phyloP scores from a whole-genome alignment of 306 rosid species.

The Senna siamea region DNA sequence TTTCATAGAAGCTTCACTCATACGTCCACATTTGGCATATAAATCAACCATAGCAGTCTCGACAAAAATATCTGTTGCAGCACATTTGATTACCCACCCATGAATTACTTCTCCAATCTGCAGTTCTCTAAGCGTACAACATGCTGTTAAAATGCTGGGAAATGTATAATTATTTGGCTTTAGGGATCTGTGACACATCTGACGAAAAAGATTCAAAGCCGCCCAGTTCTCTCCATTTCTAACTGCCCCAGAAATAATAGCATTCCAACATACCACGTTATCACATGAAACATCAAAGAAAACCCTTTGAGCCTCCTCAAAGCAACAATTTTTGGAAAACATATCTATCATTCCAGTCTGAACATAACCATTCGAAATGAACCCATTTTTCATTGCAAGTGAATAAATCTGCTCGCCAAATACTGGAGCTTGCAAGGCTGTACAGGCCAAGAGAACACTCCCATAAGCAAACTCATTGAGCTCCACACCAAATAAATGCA shows the following conservation, averaged over 20 bases:
- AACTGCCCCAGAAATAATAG: conserved; percentile 67
- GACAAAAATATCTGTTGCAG: conserved; percentile 65
- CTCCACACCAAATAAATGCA: conserved; percentile 52
- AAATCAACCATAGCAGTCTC: conserved; percentile 67
- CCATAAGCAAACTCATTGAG: conserved; percentile 60
- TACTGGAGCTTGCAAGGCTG: conserved; percentile 46
- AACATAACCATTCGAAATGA: conserved; percentile 50
- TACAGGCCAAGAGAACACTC: conserved; percentile 70
- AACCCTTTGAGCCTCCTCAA: conserved; percentile 47
- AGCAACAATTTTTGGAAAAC: conserved; percentile 40
- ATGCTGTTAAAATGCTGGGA: conserved; percentile 68
- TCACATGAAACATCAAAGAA: conserved; percentile 60
- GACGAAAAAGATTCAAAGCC: conserved; percentile 58
- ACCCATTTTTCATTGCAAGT: conserved; percentile 45
- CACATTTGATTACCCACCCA: conserved; percentile 60
- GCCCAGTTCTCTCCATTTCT: conserved; percentile 58
- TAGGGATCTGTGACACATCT: conserved; percentile 50
- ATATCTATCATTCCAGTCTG: conserved; percentile 41
- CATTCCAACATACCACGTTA: conserved; percentile 67
- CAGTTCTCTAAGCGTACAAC: conserved; percentile 62
- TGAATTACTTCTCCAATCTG: conserved; percentile 63
- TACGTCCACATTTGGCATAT: conserved; percentile 70
- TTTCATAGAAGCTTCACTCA: conserved; percentile 69
- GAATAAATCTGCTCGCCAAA: conserved; percentile 58
- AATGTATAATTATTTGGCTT: conserved; percentile 65